A percentile compares a stretch with the other conserved stretches of the same genome.
phyloP scores from a whole-genome alignment of 768 basidiomycete genomes.

The Collybia nuda region DNA sequence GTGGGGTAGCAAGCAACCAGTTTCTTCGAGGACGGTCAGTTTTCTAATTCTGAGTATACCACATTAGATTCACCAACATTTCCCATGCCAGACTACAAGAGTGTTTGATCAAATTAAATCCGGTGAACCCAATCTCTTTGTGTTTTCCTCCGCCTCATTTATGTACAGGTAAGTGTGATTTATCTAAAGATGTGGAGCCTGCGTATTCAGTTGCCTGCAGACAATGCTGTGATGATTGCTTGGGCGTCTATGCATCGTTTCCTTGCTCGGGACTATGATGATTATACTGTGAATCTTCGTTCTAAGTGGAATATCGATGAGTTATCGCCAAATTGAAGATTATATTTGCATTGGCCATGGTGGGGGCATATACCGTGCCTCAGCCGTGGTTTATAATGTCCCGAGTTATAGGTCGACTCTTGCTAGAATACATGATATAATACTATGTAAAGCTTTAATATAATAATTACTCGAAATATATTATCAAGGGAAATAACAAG shows the following conservation, averaged over 20 bases:
- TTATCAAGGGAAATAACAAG: too few species aligned
- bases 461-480: too few species aligned
- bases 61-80: neutral
- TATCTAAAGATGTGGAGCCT: neutral
- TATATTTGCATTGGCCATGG: too few species aligned
- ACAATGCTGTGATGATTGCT: constrained; percentile 97
- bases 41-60: too few species aligned
- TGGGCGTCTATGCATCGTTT: constrained; percentile 90
- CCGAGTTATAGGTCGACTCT: too few species aligned
- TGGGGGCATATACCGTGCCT: neutral
- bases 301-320: constrained; percentile 85
- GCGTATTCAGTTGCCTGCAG: constrained; percentile 34
- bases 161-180: constrained; percentile 67
- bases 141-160: constrained; percentile 76
- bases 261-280: constrained; percentile 55
- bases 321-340: neutral
- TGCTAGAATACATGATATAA: too few species aligned
- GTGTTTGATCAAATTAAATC: constrained; percentile 22
- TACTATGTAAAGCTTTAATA: too few species aligned
- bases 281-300: constrained; percentile 57
- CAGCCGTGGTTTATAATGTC: neutral
- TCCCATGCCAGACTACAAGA: constrained; percentile 24
- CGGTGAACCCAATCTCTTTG: constrained; percentile 36
- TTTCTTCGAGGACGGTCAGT: constrained; percentile 65
- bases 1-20: constrained; percentile 89